These are phyloP conservation scores for Collybia sp. DNA, from an alignment of 768 basidiomycete species.

Conservation along the genomic window DNA sequence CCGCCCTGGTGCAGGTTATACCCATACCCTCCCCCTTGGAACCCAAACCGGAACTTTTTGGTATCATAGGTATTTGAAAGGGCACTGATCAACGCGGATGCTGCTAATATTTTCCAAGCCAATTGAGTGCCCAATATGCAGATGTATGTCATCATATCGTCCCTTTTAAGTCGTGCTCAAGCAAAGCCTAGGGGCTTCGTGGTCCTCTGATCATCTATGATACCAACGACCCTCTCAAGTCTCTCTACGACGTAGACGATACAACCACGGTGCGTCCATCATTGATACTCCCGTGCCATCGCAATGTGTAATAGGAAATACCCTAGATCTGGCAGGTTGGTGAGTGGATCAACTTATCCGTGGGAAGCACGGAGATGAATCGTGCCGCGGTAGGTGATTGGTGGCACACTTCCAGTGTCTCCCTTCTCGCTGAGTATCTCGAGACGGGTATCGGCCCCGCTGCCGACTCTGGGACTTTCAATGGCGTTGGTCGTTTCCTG, in stretches of 20 bases:
- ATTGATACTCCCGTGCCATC: background rate
- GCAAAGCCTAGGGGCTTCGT: constrained; percentile 32
- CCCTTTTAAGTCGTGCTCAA: constrained; percentile 10
- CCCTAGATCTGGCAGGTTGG: constrained; percentile 43
- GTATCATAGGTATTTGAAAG: constrained; percentile 27
- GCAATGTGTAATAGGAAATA: constrained; percentile 25
- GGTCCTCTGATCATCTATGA: constrained; percentile 42
- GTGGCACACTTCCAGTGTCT: no score
- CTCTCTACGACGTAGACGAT: constrained; percentile 42
- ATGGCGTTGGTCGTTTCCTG: constrained; percentile 35
- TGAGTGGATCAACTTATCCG: constrained; percentile 14
- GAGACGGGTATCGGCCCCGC: constrained; percentile 5
- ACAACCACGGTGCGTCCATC: constrained; percentile 14
- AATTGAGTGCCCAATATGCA: constrained; percentile 7
- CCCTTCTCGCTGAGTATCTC: background rate
- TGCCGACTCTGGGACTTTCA: constrained; percentile 32
- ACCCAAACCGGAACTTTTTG: constrained; percentile 42
- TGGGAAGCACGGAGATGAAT: background rate
- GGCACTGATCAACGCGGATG: constrained; percentile 24
- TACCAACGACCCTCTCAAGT: constrained; percentile 33
- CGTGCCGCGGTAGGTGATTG: no score
- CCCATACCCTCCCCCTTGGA: constrained; percentile 30
- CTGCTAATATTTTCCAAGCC: no score
- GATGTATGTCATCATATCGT: constrained; percentile 13
- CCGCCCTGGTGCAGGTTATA: constrained; percentile 27